Percentiles rank a stretch among this genome's conserved stretches.
Evolutionary conservation across 129 eudicot genomes (phyloP).

Genomic region (Lonicera japonica): DNA sequence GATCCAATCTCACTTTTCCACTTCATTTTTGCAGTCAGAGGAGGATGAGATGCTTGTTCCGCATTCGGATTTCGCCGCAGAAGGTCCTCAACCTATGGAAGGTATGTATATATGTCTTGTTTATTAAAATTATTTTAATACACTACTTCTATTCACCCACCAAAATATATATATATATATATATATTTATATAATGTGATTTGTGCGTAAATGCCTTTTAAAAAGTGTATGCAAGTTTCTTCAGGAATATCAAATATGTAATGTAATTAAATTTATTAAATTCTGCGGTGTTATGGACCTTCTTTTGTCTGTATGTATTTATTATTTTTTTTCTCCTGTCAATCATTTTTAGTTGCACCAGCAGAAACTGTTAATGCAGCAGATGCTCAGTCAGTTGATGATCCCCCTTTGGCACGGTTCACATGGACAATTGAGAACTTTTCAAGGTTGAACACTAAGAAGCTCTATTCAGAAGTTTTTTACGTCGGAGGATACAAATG

Average conservation of each 20-base stretch:
- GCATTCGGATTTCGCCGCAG: constrained; percentile 52
- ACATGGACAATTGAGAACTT: constrained; percentile 77
- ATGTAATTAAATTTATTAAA: constrained; percentile 2
- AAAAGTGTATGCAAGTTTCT: not conserved
- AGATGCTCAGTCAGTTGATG: constrained; percentile 67
- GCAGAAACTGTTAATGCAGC: constrained; percentile 43
- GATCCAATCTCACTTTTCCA: constrained; percentile 23
- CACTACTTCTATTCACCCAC: too few species aligned
- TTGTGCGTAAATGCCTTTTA: too few species aligned
- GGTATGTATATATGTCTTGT: constrained; percentile 32
- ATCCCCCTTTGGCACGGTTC: constrained; percentile 72
- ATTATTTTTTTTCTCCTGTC: not conserved
- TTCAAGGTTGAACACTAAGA: constrained; percentile 53
- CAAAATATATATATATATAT: too few species aligned
- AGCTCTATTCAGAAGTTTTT: constrained; percentile 66
- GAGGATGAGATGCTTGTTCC: constrained; percentile 93
- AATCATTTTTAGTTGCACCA: constrained; percentile 37
- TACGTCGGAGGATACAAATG: constrained; percentile 83
- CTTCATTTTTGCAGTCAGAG: constrained; percentile 48
- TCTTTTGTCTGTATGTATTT: not conserved
- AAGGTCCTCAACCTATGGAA: constrained; percentile 90
- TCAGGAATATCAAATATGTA: too few species aligned
- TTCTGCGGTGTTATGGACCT: not conserved
- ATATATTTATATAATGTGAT: too few species aligned
- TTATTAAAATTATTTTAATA: not conserved